Conservation (phyloP, 192 early-diverging fungal genomes). For the Mycoemilia scoparia region DNA sequence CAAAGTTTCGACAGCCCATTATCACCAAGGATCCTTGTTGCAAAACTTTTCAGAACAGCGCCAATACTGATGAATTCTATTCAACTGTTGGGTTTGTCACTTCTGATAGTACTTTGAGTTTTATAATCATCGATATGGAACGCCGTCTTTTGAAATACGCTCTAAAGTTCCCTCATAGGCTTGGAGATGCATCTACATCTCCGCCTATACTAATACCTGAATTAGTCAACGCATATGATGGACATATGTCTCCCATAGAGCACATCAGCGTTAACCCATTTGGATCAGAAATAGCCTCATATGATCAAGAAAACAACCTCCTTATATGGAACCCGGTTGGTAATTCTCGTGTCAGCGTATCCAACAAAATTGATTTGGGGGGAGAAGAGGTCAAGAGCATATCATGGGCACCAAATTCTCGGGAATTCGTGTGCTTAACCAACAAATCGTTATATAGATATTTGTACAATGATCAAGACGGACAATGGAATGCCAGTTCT, state of each 20-base stretch:
- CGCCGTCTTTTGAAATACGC: too few relatives aligned
- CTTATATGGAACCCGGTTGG: constrained; percentile 20
- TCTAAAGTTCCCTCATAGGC: too few relatives aligned
- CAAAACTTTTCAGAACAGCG: too few relatives aligned
- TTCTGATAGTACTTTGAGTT: too few relatives aligned
- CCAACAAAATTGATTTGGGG: constrained; percentile 19
- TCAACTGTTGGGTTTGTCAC: too few relatives aligned
- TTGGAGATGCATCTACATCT: too few relatives aligned
- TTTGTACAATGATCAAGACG: constrained; percentile 3
- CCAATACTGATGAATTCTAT: too few relatives aligned
- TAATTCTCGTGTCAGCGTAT: constrained; percentile 1
- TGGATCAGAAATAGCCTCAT: constrained; percentile 19
- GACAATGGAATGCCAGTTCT: constrained; percentile 17
- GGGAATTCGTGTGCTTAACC: constrained; percentile 27
- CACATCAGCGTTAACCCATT: constrained; percentile 31
- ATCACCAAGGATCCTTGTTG: too few relatives aligned
- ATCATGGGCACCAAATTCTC: constrained; percentile 23
- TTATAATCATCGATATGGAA: too few relatives aligned
- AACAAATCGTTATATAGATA: constrained; percentile 15
- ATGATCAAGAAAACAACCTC: constrained; percentile 22
- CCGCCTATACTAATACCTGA: too few relatives aligned
- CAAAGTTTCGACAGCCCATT: too few relatives aligned
- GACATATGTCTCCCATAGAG: constrained; percentile 21
- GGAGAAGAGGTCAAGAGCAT: constrained; percentile 21
- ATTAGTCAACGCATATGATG: too few relatives aligned